phyloP scores from a whole-genome alignment of 306 rosid genomes.

The Prunus mume region DNA sequence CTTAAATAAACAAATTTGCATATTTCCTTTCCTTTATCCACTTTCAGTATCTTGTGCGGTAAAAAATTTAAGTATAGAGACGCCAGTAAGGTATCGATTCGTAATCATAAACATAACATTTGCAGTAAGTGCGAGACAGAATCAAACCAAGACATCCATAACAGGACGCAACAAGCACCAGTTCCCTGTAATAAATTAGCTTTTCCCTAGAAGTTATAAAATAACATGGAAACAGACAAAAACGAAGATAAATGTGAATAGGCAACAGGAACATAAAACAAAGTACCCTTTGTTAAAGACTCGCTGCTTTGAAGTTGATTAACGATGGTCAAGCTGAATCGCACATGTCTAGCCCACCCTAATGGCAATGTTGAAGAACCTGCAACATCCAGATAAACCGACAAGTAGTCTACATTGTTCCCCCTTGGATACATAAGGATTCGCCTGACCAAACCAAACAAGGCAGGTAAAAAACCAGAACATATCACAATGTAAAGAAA shows the following conservation, averaged over 20 bases:
- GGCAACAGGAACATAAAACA: not conserved
- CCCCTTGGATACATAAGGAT: constrained; percentile 13
- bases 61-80: not conserved
- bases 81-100: not conserved
- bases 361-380: not conserved
- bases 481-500: not conserved
- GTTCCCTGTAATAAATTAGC: not conserved
- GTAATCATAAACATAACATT: not conserved
- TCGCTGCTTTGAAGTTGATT: constrained; percentile 3
- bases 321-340: not conserved
- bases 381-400: not conserved
- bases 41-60: not conserved
- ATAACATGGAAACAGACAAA: not conserved
- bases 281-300: constrained; percentile 4
- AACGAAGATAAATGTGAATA: not conserved
- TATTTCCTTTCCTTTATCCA: not conserved
- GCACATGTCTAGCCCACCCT: constrained; percentile 2
- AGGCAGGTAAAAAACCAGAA: not conserved
- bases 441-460: constrained; percentile 4
- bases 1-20: not conserved
- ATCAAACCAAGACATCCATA: not conserved
- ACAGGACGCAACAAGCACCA: not conserved
- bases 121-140: not conserved
- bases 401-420: constrained; percentile 1
- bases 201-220: not conserved